A percentile compares a stretch with the other conserved stretches of the same genome.
phyloP scores from a whole-genome alignment of 2,329 filamentous ascomycete species.

The Dothideomycetidae sp. region DNA sequence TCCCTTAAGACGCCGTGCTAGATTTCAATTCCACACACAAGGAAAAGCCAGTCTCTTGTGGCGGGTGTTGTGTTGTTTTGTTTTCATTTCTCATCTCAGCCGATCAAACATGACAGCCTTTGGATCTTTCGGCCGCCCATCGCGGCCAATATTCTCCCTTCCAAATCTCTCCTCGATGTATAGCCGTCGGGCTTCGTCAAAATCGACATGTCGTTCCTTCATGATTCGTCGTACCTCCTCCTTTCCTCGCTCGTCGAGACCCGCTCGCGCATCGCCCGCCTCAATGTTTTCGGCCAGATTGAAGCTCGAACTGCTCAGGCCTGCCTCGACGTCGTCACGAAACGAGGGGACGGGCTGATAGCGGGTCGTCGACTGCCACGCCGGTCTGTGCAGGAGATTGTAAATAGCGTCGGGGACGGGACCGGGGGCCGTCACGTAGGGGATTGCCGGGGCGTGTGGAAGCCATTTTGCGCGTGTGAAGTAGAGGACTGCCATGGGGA shows the following conservation, averaged over 20 bases:
- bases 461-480: conserved; percentile 68
- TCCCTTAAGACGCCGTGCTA: conserved; percentile 8
- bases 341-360: conserved; percentile 50
- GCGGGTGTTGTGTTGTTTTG: too few species aligned
- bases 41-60: too few species aligned
- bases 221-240: conserved; percentile 76
- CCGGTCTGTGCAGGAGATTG: conserved; percentile 22
- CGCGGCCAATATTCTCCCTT: conserved; percentile 74
- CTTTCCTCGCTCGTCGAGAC: conserved; percentile 70
- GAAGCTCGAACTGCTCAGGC: conserved; percentile 64
- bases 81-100: too few species aligned
- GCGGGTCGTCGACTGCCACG: conserved; percentile 21
- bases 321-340: conserved; percentile 71
- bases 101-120: conserved; percentile 78
- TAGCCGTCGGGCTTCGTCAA: conserved; percentile 78
- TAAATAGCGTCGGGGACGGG: conserved; percentile 42
- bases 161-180: conserved; percentile 78
- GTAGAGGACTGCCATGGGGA: conserved; percentile 48
- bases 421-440: conserved; percentile 33
- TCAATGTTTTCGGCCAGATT: conserved; percentile 69
- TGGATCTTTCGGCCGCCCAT: conserved; percentile 77
- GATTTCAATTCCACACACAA: too few species aligned
- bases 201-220: conserved; percentile 67
- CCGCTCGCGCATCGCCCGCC: conserved; percentile 61
- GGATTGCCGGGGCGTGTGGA: conserved; percentile 47